Base-by-base conservation (phyloP, 1,139 yeast species). In the Sugiyamaella pinicola region DNA sequence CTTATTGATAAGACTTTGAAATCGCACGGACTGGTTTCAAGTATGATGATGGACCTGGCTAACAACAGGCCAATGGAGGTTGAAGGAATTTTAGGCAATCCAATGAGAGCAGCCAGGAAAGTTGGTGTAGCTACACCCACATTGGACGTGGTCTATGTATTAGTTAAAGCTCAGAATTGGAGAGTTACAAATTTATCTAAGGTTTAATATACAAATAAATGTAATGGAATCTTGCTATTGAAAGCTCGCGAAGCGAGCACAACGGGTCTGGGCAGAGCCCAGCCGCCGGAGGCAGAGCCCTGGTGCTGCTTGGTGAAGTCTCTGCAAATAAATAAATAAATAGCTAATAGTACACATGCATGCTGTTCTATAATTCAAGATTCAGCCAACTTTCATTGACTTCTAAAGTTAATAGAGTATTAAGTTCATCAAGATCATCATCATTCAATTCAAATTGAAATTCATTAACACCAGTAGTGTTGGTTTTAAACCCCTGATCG, bases 31-130 rank as follows among this genome's bases (percentile, higher is more conserved):
- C 35, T 58, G 18, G 48, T 43, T 3, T 58, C 87, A 0, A 82
- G 87, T 22, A 83, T 82, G 86, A 74, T 80, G 58, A 79, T 83
- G 28, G 90, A 84, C 64, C 70, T 76, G 39, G 74, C 83, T 53
- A 81, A 82, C 62, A 77, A 79, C 6, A 81, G 83, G 56, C 80
- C 80, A 55, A 74, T 82, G 64, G 91, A 85, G 64, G 71, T 81
- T 53, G 87, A 83, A 59, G 79, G 80, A 17, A 81, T 85, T 54
- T 66, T 84, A 49, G 87, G 88, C 0, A 83, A 81, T 61, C 86
- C 88, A 0, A 66, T 85, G 60, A 72, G 72, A 44, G 71, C 82
- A 47, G 88, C 86, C 0, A 67, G 72, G 38, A 72, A 71, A 51
- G 78, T 81, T 52, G 74, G 74, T 5, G 78, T 84, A n/a, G 61